These are phyloP conservation scores for Irpex sp. DNA, from an alignment of 1,284 basidiomycete genomes.

Conservation along the genomic window DNA sequence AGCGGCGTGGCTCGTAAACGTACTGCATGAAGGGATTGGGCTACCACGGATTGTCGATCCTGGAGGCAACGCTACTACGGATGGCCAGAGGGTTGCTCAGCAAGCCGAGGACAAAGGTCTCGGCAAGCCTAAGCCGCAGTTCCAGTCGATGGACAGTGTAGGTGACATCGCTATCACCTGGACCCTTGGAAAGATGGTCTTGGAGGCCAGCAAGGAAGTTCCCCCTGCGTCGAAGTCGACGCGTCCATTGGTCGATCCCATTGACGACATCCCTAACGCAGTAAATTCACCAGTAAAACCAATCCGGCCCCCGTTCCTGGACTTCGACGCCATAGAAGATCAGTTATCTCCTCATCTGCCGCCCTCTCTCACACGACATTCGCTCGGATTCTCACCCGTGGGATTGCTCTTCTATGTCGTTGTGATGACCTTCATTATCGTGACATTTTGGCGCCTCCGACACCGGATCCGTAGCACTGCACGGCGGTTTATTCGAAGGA, in stretches of 20 bases:
- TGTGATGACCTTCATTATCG: constrained; percentile 36
- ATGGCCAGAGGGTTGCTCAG: constrained; percentile 62
- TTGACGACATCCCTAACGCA: constrained; percentile 55
- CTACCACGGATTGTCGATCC: constrained; percentile 89
- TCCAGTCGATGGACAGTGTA: constrained; percentile 92
- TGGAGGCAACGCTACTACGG: constrained; percentile 66
- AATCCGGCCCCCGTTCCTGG: constrained; percentile 59
- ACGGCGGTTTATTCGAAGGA: constrained; percentile 45
- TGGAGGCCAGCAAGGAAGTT: constrained; percentile 90
- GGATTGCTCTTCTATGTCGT: constrained; percentile 51
- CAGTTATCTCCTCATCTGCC: constrained; percentile 61
- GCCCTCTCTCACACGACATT: constrained; percentile 49
- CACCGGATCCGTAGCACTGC: constrained; percentile 44
- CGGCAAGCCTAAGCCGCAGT: constrained; percentile 63
- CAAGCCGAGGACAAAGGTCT: constrained; percentile 82
- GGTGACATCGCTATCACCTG: constrained; percentile 93
- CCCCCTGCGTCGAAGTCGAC: constrained; percentile 42
- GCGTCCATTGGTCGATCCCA: constrained; percentile 62
- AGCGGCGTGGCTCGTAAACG: constrained; percentile 96
- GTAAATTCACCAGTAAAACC: constrained; percentile 51
- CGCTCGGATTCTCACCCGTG: constrained; percentile 68
- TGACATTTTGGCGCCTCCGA: constrained; percentile 52
- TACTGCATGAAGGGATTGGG: constrained; percentile 94
- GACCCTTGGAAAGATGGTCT: constrained; percentile 98
- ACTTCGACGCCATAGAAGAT: constrained; percentile 58